These are phyloP conservation scores for Iris macrosiphon DNA, from an alignment of 106 monocot genomes.

Conservation along the genomic window DNA sequence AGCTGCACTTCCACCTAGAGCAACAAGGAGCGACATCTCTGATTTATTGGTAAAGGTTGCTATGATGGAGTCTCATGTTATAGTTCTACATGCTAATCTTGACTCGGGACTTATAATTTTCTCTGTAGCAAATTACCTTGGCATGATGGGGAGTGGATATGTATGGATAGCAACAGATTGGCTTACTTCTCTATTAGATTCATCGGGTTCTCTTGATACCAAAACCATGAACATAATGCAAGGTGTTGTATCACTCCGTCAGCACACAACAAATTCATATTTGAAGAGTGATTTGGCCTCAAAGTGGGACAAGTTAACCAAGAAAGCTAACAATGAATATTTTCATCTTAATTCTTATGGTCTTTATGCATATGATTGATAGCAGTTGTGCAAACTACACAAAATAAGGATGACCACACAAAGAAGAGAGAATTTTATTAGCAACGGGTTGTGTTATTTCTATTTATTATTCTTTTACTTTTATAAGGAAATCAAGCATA, in stretches of 20 bases:
- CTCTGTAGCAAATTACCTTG: constrained; percentile 47
- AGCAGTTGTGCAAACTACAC: too few species aligned
- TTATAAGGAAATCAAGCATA: too few species aligned
- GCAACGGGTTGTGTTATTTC: too few species aligned
- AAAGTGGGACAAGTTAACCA: constrained; percentile 26
- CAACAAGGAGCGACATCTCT: constrained; percentile 20
- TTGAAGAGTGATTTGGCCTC: constrained; percentile 32
- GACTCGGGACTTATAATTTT: constrained; percentile 30
- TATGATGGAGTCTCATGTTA: constrained; percentile 42
- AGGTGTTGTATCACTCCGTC: constrained; percentile 56
- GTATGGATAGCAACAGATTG: constrained; percentile 89
- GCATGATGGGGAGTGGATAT: constrained; percentile 56
- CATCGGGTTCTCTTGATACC: constrained; percentile 10
- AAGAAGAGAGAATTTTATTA: too few species aligned
- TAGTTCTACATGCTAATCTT: constrained; percentile 40
- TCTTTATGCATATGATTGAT: constrained; percentile 77
- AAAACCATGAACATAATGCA: constrained; percentile 38
- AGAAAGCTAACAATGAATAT: constrained; percentile 6
- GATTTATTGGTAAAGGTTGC: constrained; percentile 37
- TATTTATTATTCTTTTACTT: too few species aligned
- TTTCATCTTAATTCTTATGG: constrained; percentile 56
- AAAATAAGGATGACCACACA: too few species aligned
- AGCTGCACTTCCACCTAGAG: constrained; percentile 24
- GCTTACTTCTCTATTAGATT: constrained; percentile 58
- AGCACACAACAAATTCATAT: constrained; percentile 42